Conservation (phyloP, 768 basidiomycete species). For the Glaciozyma antarctica region DNA sequence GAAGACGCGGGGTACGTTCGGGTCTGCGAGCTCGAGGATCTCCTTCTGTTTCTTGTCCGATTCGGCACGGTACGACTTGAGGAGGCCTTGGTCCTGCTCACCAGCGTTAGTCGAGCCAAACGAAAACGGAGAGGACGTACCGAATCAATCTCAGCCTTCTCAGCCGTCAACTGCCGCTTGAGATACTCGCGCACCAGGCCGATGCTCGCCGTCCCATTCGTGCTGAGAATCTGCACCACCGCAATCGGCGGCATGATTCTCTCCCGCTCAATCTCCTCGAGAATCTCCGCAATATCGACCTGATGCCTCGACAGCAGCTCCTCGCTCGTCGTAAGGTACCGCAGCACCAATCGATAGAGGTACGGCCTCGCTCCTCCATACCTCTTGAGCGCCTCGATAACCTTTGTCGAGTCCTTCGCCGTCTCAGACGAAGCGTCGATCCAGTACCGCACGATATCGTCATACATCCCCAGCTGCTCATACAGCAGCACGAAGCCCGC, state of each 20-base stretch:
- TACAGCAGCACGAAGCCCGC: constrained; percentile 78
- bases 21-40: constrained; percentile 68
- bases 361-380: constrained; percentile 64
- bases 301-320: constrained; percentile 63
- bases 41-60: constrained; percentile 68
- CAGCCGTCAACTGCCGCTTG: constrained; percentile 62
- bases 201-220: constrained; percentile 82
- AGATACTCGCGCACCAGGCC: constrained; percentile 89
- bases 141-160: constrained; percentile 65
- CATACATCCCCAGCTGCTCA: constrained; percentile 92
- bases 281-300: constrained; percentile 57
- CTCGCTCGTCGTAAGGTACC: constrained; percentile 76
- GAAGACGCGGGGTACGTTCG: constrained; percentile 72
- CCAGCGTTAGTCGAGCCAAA: neutral
- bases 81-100: constrained; percentile 69
- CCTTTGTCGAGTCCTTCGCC: constrained; percentile 45
- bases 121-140: constrained; percentile 45
- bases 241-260: constrained; percentile 79
- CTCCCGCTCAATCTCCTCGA: constrained; percentile 70
- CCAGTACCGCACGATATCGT: constrained; percentile 69
- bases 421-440: constrained; percentile 14
- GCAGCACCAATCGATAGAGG: constrained; percentile 75
- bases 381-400: constrained; percentile 59
- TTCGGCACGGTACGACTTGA: constrained; percentile 78
- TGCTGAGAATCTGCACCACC: constrained; percentile 74